Conservation (phyloP, 352 stramenopile species). For the Phytophthora pini region DNA sequence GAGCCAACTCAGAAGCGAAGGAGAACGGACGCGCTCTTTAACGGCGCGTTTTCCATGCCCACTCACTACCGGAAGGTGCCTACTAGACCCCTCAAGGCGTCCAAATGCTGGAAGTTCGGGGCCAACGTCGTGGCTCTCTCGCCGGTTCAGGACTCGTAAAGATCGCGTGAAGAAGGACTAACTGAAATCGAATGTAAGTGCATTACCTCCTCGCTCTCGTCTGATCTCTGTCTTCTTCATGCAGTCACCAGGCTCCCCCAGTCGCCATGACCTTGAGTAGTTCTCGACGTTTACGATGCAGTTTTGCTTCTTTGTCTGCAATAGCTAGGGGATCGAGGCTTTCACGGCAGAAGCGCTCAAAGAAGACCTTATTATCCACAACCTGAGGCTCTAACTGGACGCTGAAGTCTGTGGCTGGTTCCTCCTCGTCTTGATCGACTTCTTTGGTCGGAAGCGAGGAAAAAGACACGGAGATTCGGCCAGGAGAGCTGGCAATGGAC, state of each 20-base stretch:
- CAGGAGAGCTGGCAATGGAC: background rate
- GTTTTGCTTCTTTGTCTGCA: constrained; percentile 41
- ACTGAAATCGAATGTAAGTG: constrained; percentile 43
- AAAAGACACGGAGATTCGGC: constrained; percentile 10
- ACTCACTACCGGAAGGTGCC: constrained; percentile 73
- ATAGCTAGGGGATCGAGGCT: constrained; percentile 24
- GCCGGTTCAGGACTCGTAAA: constrained; percentile 33
- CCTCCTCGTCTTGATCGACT: background rate
- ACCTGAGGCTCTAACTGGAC: constrained; percentile 22
- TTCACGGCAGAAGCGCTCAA: constrained; percentile 30
- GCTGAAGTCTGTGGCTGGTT: background rate
- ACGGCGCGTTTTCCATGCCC: constrained; percentile 35
- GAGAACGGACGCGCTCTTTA: constrained; percentile 26
- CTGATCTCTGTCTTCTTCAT: constrained; percentile 1
- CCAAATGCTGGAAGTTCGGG: constrained; percentile 74
- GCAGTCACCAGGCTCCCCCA: constrained; percentile 19
- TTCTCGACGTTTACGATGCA: constrained; percentile 52
- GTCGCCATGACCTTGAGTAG: constrained; percentile 52
- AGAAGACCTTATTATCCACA: constrained; percentile 20
- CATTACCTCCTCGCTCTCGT: constrained; percentile 26
- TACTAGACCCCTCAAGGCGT: constrained; percentile 69
- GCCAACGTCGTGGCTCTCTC: constrained; percentile 42
- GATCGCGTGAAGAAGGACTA: constrained; percentile 15
- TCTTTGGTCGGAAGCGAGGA: background rate
- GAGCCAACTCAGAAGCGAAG: constrained; percentile 32